These are phyloP conservation scores for Aspergillus sp. DNA, from an alignment of 2,329 filamentous ascomycete genomes.

Conservation along the genomic window DNA sequence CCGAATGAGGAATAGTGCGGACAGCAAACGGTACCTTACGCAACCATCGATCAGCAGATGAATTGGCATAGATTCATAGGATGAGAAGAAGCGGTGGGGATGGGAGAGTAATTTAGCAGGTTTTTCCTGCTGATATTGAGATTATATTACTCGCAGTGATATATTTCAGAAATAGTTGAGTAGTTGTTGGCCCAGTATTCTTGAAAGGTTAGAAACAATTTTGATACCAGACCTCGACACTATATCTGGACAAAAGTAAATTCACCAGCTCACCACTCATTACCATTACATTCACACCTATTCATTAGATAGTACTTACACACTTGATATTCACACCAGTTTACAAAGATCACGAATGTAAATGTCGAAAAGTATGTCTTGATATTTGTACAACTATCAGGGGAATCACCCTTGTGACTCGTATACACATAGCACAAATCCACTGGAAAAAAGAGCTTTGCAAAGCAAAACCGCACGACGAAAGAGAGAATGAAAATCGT, in stretches of 20 bases:
- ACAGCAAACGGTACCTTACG: not conserved
- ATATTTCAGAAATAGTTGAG: too few species aligned
- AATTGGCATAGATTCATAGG: too few species aligned
- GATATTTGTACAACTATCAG: constrained; percentile 17
- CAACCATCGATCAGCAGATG: not conserved
- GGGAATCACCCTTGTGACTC: constrained; percentile 16
- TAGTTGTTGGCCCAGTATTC: too few species aligned
- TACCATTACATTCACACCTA: too few species aligned
- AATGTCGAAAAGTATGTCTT: constrained; percentile 3
- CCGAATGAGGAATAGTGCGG: constrained; percentile 3
- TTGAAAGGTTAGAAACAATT: too few species aligned
- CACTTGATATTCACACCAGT: too few species aligned
- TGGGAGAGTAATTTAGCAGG: not conserved
- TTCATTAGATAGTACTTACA: too few species aligned
- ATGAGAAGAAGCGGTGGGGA: too few species aligned
- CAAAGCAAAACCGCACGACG: constrained; percentile 2
- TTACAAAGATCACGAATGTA: not conserved
- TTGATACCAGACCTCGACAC: too few species aligned
- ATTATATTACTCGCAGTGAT: too few species aligned
- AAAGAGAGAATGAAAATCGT: constrained; percentile 1
- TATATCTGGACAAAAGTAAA: too few species aligned
- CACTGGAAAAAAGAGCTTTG: not conserved
- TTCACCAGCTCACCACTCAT: too few species aligned
- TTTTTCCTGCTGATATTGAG: not conserved
- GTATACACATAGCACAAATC: constrained; percentile 2